phyloP scores from a whole-genome alignment of 2,329 filamentous ascomycete species.

The Epichloe gansuensis region DNA sequence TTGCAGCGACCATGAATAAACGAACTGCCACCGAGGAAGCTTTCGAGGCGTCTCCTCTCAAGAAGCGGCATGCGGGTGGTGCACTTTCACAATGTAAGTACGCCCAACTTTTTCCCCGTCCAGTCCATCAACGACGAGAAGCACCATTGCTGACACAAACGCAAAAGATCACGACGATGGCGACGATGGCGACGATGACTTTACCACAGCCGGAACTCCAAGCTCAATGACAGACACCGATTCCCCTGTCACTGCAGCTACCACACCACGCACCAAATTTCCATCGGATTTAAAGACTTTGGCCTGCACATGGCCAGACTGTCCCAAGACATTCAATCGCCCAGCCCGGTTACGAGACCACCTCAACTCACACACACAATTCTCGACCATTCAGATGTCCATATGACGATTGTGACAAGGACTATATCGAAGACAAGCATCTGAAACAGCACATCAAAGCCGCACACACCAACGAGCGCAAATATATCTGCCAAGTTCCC shows the following conservation, averaged over 20 bases:
- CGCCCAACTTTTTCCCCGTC: neutral
- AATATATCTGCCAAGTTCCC: slow-evolving; percentile 58
- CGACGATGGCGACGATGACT: slow-evolving; percentile 23
- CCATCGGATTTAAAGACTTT: slow-evolving; percentile 68
- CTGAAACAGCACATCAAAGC: slow-evolving; percentile 76
- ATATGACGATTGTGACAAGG: slow-evolving; percentile 62
- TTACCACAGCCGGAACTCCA: slow-evolving; percentile 20
- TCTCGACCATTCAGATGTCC: slow-evolving; percentile 68
- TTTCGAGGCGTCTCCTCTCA: slow-evolving; percentile 14
- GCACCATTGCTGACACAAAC: neutral
- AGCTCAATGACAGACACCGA: slow-evolving; percentile 20
- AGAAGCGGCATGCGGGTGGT: slow-evolving; percentile 13
- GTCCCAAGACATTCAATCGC: slow-evolving; percentile 76
- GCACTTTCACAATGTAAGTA: slow-evolving; percentile 14
- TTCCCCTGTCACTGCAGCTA: slow-evolving; percentile 21
- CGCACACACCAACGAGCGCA: slow-evolving; percentile 59
- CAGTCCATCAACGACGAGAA: neutral
- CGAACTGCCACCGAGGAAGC: slow-evolving; percentile 16
- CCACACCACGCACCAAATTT: slow-evolving; percentile 38
- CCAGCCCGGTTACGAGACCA: slow-evolving; percentile 72
- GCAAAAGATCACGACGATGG: slow-evolving; percentile 7
- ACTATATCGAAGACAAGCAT: slow-evolving; percentile 78
- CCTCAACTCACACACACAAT: slow-evolving; percentile 71
- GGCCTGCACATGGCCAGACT: slow-evolving; percentile 60
- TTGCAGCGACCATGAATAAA: slow-evolving; percentile 19